A percentile compares a stretch with the other conserved stretches of the same genome.
These are phyloP conservation scores for Selenicereus undatus DNA, from an alignment of 148 eudicot species.

Conservation along the genomic window DNA sequence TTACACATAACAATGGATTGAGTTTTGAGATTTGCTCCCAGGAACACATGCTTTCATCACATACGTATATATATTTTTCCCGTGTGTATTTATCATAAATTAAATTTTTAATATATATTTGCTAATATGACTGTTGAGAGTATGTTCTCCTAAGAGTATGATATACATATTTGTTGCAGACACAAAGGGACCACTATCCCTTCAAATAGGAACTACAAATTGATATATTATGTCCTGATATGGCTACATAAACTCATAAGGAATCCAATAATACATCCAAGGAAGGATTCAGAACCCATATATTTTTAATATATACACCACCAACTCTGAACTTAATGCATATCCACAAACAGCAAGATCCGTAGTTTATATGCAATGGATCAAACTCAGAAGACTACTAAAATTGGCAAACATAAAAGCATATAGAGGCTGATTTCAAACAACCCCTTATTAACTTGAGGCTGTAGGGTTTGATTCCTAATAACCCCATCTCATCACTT, in stretches of 20 bases:
- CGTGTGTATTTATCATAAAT: too few species aligned
- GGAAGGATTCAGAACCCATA: constrained; percentile 9
- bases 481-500: neutral
- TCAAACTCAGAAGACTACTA: constrained; percentile 15
- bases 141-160: too few species aligned
- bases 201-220: neutral
- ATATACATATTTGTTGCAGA: too few species aligned
- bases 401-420: neutral
- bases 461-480: neutral
- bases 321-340: neutral
- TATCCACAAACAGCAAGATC: constrained; percentile 15
- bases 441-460: neutral
- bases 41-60: too few species aligned
- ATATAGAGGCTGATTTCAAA: neutral
- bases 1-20: too few species aligned
- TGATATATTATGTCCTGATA: too few species aligned
- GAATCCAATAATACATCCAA: constrained; percentile 13
- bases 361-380: neutral
- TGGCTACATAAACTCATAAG: neutral
- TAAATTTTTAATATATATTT: too few species aligned
- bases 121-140: too few species aligned
- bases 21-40: too few species aligned
- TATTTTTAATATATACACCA: neutral
- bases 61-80: too few species aligned
- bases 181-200: constrained; percentile 20